Evolutionary conservation across 768 basidiomycete species (phyloP), one percentile per base, ranked within the genome.

Genomic region (Serendipita sp.): DNA sequence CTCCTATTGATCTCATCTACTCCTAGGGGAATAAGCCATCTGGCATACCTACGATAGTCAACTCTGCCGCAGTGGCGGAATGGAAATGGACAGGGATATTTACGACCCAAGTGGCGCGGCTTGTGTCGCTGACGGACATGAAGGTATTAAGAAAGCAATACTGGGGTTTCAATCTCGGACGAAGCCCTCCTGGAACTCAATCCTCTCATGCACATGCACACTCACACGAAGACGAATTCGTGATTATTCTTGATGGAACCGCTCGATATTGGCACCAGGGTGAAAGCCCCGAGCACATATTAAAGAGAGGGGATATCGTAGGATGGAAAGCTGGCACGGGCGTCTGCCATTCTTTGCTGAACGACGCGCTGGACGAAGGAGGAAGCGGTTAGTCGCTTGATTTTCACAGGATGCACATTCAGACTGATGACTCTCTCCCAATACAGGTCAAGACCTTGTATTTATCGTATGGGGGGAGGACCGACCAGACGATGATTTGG

Each of bases 311-410:
- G 5, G 69, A 67, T 47, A 48, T 47, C 1, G 69, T 64, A 51
- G 69, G 69, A 38, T 71, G 69, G 70, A 67, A 67, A 45, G 68
- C 67, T 4, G 68, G 68, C 1, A 70, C 69, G 10, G 70, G 70
- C 34, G 65, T 68, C 54, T 38, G 65, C 24, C 67, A 69, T 45
- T 1, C 24, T 1, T 24, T 24, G 24, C 24, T 24, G 24, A 24
- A 24, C 1, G 24, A 24, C 24, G 24, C 24, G 24, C 24, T 24
- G 24, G 24, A 24, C 24, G 24, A 24, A 24, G 24, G 24, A 24
- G 24, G 24, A 24, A 24, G 24, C 1, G 24, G 24, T 24, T 24
- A 24, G 24, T 24, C 24, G 24, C 24, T 24, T 24, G 24, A 24
- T 24, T 24, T 24, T 24, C 24, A 24, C 24, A 24, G 24, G 24